Percentiles rank a stretch among this genome's conserved stretches.
Evolutionary conservation across 495 filamentous ascomycete species (phyloP).

Genomic region (Neurospora discreta): DNA sequence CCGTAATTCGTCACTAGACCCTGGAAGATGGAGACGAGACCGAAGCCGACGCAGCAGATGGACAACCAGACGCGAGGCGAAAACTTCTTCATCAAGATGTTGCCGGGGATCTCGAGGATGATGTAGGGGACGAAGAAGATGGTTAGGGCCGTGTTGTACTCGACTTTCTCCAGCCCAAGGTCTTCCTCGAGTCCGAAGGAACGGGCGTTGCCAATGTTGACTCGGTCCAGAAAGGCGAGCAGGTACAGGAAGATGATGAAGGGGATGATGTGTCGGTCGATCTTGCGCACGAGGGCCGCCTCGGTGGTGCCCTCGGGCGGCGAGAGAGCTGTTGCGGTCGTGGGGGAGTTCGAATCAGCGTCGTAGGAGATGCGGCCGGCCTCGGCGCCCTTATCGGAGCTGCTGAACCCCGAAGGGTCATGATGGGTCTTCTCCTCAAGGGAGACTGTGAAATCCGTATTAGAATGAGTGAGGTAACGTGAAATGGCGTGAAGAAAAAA

Average conservation of each 20-base stretch:
- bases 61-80: slow-evolving; percentile 75
- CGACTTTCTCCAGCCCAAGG: slow-evolving; percentile 41
- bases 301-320: slow-evolving; percentile 35
- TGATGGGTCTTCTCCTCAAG: neutral
- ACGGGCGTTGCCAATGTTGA: slow-evolving; percentile 59
- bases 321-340: neutral
- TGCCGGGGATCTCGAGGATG: slow-evolving; percentile 79
- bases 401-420: neutral
- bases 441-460: neutral
- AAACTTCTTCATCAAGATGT: slow-evolving; percentile 72
- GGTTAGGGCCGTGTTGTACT: slow-evolving; percentile 69
- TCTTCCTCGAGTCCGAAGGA: slow-evolving; percentile 54
- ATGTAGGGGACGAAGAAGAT: slow-evolving; percentile 95
- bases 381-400: neutral
- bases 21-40: slow-evolving; percentile 64
- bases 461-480: neutral
- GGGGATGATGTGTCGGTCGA: slow-evolving; percentile 73
- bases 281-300: slow-evolving; percentile 57
- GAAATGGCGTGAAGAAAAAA: neutral
- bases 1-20: slow-evolving; percentile 69
- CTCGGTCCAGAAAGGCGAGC: slow-evolving; percentile 78
- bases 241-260: slow-evolving; percentile 75
- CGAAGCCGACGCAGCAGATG: slow-evolving; percentile 74
- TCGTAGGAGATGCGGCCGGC: neutral
- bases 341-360: slow-evolving; percentile 7